phyloP scores from a whole-genome alignment of 371 early-diverging fungal genomes.

The Dichotomocladium elegans region DNA sequence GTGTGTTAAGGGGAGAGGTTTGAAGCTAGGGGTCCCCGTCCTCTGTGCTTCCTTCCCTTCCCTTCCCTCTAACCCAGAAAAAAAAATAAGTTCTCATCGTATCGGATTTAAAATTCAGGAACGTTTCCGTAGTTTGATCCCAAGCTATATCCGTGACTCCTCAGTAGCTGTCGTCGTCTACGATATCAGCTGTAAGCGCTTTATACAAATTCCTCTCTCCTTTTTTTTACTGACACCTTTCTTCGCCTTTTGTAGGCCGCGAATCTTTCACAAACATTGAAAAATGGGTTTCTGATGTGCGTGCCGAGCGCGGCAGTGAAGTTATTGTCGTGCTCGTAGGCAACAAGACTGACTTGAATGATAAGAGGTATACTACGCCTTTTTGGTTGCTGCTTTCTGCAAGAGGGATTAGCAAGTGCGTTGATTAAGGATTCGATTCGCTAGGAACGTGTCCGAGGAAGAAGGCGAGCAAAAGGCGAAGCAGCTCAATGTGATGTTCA shows the following conservation, averaged over 20 bases:
- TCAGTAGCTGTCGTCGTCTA: constrained; percentile 97
- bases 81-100: not conserved
- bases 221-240: not conserved
- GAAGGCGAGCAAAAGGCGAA: constrained; percentile 96
- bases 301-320: constrained; percentile 94
- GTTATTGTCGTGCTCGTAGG: constrained; percentile 98
- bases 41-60: not conserved
- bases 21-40: not conserved
- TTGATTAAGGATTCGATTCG: not conserved
- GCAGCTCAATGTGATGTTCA: constrained; percentile 92
- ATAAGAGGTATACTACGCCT: constrained; percentile 68
- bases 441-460: constrained; percentile 85
- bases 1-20: not conserved
- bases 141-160: constrained; percentile 95
- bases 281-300: constrained; percentile 98
- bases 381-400: no score
- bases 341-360: constrained; percentile 97
- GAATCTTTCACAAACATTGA: constrained; percentile 91
- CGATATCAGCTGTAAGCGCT: constrained; percentile 83
- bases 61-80: not conserved
- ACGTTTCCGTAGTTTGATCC: constrained; percentile 95
- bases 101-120: constrained; percentile 56
- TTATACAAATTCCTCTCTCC: no score
- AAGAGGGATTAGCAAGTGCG: not conserved
- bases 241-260: constrained; percentile 53